These are phyloP conservation scores for Suillus discolor DNA, from an alignment of 768 basidiomycete species.

Conservation along the genomic window DNA sequence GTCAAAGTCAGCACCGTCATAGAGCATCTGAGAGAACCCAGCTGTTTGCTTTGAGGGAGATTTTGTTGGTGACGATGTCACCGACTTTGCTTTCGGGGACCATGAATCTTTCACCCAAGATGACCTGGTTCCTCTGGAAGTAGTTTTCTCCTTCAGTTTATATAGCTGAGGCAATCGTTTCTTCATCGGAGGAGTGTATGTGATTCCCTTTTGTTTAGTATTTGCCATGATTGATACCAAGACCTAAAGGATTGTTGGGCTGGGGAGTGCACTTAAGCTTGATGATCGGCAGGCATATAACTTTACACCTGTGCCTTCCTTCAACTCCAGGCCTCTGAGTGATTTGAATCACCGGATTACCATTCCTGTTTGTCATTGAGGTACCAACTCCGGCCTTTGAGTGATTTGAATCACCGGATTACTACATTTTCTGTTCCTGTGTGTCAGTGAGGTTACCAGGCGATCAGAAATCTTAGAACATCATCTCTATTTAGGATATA, in stretches of 20 bases:
- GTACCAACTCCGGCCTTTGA: too few relatives aligned
- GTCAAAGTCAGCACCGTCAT: too few relatives aligned
- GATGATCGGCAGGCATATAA: too few relatives aligned
- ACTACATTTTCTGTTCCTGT: too few relatives aligned
- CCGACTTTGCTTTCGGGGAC: neutral
- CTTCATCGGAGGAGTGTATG: neutral
- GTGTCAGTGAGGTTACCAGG: too few relatives aligned
- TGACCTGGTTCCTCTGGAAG: neutral
- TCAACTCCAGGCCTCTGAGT: too few relatives aligned
- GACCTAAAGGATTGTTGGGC: neutral
- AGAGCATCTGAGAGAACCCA: neutral
- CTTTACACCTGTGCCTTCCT: too few relatives aligned
- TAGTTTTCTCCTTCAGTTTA: neutral
- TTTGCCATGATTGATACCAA: neutral
- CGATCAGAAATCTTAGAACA: too few relatives aligned
- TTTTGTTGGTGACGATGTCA: neutral
- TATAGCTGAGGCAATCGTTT: neutral
- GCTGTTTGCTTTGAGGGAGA: neutral
- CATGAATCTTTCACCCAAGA: slow-evolving; percentile 4
- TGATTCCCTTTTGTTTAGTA: neutral
- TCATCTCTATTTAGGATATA: neutral
- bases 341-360: neutral
- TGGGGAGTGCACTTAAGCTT: too few relatives aligned
- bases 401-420: too few relatives aligned
- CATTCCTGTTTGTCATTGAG: too few relatives aligned